Evolutionary conservation across 495 filamentous ascomycete species (phyloP), one percentile per base, ranked within the genome.

Genomic region (Trichocladium antarcticum): DNA sequence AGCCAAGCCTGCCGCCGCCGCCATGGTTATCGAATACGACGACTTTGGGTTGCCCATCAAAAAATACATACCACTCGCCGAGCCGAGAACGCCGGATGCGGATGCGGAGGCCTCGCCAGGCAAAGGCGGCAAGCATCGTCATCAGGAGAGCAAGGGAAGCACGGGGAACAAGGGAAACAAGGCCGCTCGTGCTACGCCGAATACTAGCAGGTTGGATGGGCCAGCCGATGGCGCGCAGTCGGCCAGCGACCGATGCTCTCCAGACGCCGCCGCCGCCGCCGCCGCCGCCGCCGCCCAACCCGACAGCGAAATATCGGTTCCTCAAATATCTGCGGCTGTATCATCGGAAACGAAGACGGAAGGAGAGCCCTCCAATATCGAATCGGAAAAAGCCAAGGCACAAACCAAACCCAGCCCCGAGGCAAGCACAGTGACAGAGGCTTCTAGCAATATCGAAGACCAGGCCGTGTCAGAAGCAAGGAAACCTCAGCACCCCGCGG

Each of bases 41-140:
- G 76, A 80, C 37, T 80, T 78, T 57, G 75, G 76, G 20, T 61
- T 80, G 42, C 75, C 73, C 36, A 66, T 78, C 28, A 62, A 56
- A 57, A 72, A 71, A 51, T 62, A 62, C 32, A 52, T 56, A 40
- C 31, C 47, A 27, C 4, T 27, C n/a, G 24, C 24, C 24, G 3
- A 29, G 27, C 7, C 12, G 19, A 17, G 20, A 37, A 17, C 20
- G 38, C 11, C 43, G 27, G 20, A 39, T 42, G 3, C 15, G 9
- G 37, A 22, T 21, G 41, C 29, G n/a, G 49, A 51, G 27, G 19
- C 51, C 21, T 34, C 45, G 24, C 20, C 16, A n/a, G 27, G 46
- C 16, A 15, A 37, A 6, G 20, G 34, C 37, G 47, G 16, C 16
- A 41, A 32, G 31, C 37, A 19, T 29, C 48, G 19, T 7, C 17